These are phyloP conservation scores for Hymenochaete sp. DNA, from an alignment of 1,284 basidiomycete genomes.

Conservation along the genomic window DNA sequence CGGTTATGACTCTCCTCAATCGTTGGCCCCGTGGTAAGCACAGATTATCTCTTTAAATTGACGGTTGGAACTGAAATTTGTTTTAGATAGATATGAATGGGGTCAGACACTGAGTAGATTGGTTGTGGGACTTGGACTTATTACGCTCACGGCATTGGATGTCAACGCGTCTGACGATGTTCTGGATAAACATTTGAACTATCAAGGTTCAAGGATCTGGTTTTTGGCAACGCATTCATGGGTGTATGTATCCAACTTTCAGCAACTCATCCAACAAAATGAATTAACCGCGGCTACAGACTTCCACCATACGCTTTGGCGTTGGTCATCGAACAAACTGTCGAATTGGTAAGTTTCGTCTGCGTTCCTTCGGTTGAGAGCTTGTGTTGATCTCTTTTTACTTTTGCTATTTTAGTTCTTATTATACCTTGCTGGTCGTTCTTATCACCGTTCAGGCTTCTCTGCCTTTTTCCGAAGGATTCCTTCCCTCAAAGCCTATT, in stretches of 20 bases:
- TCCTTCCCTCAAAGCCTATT: too few relatives aligned
- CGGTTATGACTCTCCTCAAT: conserved; percentile 12
- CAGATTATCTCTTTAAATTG: background rate
- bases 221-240: conserved; percentile 11
- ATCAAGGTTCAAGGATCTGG: conserved; percentile 15
- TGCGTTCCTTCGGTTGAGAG: too few relatives aligned
- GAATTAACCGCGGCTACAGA: background rate
- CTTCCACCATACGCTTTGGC: conserved; percentile 12
- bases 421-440: conserved; percentile 12
- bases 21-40: conserved; percentile 2
- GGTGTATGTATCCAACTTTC: conserved; percentile 10
- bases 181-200: conserved; percentile 8
- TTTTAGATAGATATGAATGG: conserved; percentile 16
- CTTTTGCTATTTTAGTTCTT: background rate
- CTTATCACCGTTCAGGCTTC: too few relatives aligned
- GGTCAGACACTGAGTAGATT: conserved; percentile 15
- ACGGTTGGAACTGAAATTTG: background rate
- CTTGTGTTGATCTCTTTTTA: background rate
- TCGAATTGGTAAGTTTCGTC: conserved; percentile 13
- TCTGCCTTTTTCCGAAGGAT: too few relatives aligned
- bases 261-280: too few relatives aligned
- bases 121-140: conserved; percentile 5
- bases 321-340: conserved; percentile 6
- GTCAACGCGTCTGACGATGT: conserved; percentile 9
- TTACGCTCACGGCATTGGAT: conserved; percentile 11